Base-by-base conservation (phyloP, 2,329 filamentous ascomycete genomes). In the Penicillium occitanis region DNA sequence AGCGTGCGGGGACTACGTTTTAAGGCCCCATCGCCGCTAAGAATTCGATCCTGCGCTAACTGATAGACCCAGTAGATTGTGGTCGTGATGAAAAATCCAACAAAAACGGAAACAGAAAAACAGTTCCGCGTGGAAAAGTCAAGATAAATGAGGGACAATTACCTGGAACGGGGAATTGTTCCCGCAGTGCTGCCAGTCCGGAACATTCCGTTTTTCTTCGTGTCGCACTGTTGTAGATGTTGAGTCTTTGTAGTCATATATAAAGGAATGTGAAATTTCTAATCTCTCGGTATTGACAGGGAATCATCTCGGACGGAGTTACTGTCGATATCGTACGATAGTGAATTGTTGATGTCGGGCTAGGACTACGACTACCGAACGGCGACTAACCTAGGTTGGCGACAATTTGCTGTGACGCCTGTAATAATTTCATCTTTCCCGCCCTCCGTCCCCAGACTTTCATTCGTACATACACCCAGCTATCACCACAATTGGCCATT, bases 91-190 rank as follows among this genome's bases (percentile, higher is more conserved):
- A 25, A 13, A 22, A 57, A 37, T 7, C 30, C 33, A 35, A 25
- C 33, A 57, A 33, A 55, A 35, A 25, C 33, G 53, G 53, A 57
- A 55, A 57, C 30, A 40, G 30, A 40, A 57, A 37, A 57, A 40
- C 53, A 57, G 2, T 33, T 51, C 25, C 48, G 25, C 25, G 6
- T 28, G 5, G 7, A 22, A 48, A 48, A 6, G 46, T 51, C 22
- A 5, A 17, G 25, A 33, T 30, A 17, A n/a, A n/a, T 30, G n/a
- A 25, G 51, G 51, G 51, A 57, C 33, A 37, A 57, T 48, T 63
- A 55, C 25, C 61, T 63, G 35, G 22, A 63, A 53, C 10, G 22
- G 61, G 61, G 48, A 55, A 63, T 44, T 28, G 5, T 63, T 63
- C 30, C 61, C 59, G 53, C 22, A 3, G 53, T 19, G 11, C 11